Base-by-base conservation (phyloP, 1,284 basidiomycete genomes). In the Chalciporus sp. region DNA sequence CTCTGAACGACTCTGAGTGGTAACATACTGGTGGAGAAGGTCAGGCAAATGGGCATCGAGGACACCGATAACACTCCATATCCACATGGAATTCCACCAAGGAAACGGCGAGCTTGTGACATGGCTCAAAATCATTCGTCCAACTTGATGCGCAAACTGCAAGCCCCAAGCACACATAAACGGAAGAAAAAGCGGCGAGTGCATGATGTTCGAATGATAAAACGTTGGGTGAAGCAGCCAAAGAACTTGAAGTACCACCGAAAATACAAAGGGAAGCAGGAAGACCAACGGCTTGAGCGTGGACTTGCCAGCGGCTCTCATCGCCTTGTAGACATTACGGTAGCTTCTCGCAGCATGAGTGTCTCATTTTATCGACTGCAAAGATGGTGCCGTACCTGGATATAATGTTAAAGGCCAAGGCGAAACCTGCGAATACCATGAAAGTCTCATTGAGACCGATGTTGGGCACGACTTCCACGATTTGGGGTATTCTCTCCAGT, bases 41-140 rank as follows among this genome's bases (percentile, higher is more conserved):
- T 71, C 65, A 0, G 83, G 83, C 49, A 92, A 70, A 69, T 94
- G 92, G 9, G 91, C 94, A 68, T 99, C 96, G 26, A 94, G 52
- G 0, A 90, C 90, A 4, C 88, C 88, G 12, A 94, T 66, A 6
- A 86, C 70, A 58, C 85, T 91, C 85, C 89, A 92, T 9, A 94
- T 70, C 85, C 94, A 94, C 68, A 94, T 83, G 61, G 84, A 81
- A 71, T 97, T 93, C 85, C 89, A 95, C 70, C 82, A 81, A 0
- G 95, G 95, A 77, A 98, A 97, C 7, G 85, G 77, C 39, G 82
- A 80, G 60, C 85, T 86, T 48, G 94, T 95, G 40, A 98, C 86
- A 72, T 99, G 96, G 0, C 95, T 93, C 33, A 98, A 76, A 68
- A 98, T 98, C 75, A 98, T 90, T 61, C 91, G 79, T 35, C 94